These are phyloP conservation scores for Ambrosia trifida DNA, from an alignment of 129 eudicot genomes.

Conservation along the genomic window DNA sequence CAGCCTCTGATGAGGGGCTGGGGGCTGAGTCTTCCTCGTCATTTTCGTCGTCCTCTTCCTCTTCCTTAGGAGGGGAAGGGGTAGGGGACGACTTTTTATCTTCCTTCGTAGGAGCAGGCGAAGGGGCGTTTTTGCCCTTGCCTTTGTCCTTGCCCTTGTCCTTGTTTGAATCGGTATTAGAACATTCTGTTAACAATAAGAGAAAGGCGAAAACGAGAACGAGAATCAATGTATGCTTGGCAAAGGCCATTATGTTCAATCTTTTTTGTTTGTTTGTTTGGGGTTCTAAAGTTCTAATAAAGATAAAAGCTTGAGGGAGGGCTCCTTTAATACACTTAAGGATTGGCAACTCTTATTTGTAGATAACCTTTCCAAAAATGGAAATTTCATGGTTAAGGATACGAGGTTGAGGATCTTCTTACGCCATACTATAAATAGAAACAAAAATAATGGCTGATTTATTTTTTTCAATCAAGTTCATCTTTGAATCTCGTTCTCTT, in stretches of 20 bases:
- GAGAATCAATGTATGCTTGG: slow-evolving; percentile 8
- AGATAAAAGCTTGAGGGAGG: slow-evolving; percentile 11
- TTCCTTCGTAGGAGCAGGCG: background rate
- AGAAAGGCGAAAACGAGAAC: slow-evolving; percentile 17
- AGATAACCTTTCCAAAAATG: slow-evolving; percentile 15
- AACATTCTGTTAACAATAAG: background rate
- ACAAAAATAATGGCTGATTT: background rate
- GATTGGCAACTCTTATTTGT: slow-evolving; percentile 22
- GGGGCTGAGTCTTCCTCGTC: background rate
- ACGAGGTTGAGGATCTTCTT: slow-evolving; percentile 21
- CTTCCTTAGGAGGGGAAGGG: background rate
- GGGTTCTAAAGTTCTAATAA: background rate
- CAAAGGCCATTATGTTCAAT: slow-evolving; percentile 23
- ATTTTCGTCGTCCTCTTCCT: background rate
- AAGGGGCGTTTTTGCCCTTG: background rate
- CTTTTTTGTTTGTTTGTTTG: background rate
- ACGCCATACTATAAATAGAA: slow-evolving; percentile 1
- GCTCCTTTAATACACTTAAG: slow-evolving; percentile 10
- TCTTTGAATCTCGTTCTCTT: background rate
- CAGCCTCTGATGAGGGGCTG: background rate
- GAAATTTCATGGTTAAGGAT: slow-evolving; percentile 12
- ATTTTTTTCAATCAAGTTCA: slow-evolving; percentile 5
- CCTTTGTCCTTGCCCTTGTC: background rate
- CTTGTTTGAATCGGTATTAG: background rate
- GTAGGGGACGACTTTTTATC: slow-evolving; percentile 1